phyloP scores from a whole-genome alignment of 306 rosid genomes.

The Ziziphus jujuba region DNA sequence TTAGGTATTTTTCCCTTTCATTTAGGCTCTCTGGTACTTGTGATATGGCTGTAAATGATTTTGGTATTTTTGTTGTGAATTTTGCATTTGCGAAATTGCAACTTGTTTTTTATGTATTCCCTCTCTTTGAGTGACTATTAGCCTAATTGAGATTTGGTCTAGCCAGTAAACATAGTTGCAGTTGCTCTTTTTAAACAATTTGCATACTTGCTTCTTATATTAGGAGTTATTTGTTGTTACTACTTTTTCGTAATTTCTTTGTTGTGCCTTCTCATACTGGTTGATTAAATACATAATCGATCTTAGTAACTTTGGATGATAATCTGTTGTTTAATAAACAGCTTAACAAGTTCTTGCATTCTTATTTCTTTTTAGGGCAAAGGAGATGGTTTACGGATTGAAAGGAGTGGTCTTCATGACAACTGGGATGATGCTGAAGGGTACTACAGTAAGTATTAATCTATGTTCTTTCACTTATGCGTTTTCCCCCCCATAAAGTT shows the following conservation, averaged over 20 bases:
- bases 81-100: neutral
- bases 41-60: too few relatives aligned
- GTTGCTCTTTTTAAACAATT: neutral
- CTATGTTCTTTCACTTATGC: slow-evolving; percentile 12
- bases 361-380: slow-evolving; percentile 53
- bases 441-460: slow-evolving; percentile 75
- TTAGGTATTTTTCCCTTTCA: too few relatives aligned
- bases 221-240: neutral
- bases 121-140: neutral
- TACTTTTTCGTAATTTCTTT: too few relatives aligned
- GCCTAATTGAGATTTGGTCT: neutral
- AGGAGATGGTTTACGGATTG: slow-evolving; percentile 69
- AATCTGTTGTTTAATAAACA: neutral
- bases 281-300: neutral
- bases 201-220: neutral
- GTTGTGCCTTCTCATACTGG: neutral
- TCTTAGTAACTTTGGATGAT: neutral
- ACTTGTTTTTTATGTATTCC: neutral
- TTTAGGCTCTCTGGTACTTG: too few relatives aligned
- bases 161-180: neutral
- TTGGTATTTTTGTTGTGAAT: too few relatives aligned
- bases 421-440: slow-evolving; percentile 99
- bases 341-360: neutral
- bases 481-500: neutral
- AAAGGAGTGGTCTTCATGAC: slow-evolving; percentile 83